These are phyloP conservation scores for Apiospora saccharicola DNA, from an alignment of 2,329 filamentous ascomycete genomes.

Conservation along the genomic window DNA sequence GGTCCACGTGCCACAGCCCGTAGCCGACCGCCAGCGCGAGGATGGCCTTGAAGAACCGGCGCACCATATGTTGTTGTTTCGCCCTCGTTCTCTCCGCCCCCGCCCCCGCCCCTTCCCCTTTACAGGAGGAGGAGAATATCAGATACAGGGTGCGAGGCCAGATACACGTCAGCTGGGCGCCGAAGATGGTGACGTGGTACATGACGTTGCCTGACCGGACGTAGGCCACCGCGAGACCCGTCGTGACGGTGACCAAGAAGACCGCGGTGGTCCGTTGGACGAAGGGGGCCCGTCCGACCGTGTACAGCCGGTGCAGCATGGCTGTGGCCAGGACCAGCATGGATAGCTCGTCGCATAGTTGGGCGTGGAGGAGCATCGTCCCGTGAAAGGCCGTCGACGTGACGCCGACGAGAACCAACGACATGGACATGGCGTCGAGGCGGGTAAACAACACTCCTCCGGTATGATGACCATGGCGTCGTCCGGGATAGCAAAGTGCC, in stretches of 20 bases:
- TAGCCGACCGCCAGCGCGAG: slow-evolving; percentile 54
- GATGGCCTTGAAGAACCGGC: slow-evolving; percentile 39
- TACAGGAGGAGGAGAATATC: slow-evolving; percentile 35
- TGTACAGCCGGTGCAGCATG: slow-evolving; percentile 58
- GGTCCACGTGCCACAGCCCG: slow-evolving; percentile 64
- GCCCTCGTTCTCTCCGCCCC: slow-evolving; percentile 36
- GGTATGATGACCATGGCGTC: slow-evolving; percentile 38
- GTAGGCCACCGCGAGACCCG: slow-evolving; percentile 51
- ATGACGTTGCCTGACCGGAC: slow-evolving; percentile 51
- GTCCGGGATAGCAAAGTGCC: slow-evolving; percentile 48
- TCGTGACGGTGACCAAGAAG: slow-evolving; percentile 49
- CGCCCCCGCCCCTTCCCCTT: neutral
- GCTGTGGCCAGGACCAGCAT: slow-evolving; percentile 63
- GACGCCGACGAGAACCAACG: slow-evolving; percentile 51
- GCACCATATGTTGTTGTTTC: neutral
- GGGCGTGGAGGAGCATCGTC: slow-evolving; percentile 49
- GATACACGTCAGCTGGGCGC: slow-evolving; percentile 38
- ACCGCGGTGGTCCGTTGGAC: slow-evolving; percentile 44
- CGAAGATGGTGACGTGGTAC: slow-evolving; percentile 51
- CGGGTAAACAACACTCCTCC: slow-evolving; percentile 33
- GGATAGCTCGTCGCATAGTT: slow-evolving; percentile 62
- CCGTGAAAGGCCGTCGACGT: slow-evolving; percentile 54
- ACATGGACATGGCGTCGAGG: slow-evolving; percentile 51
- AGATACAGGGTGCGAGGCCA: slow-evolving; percentile 44
- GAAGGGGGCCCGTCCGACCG: slow-evolving; percentile 49